Base-by-base conservation (phyloP, 2,329 filamentous ascomycete genomes). In the Neofusicoccum kwambonambiense region DNA sequence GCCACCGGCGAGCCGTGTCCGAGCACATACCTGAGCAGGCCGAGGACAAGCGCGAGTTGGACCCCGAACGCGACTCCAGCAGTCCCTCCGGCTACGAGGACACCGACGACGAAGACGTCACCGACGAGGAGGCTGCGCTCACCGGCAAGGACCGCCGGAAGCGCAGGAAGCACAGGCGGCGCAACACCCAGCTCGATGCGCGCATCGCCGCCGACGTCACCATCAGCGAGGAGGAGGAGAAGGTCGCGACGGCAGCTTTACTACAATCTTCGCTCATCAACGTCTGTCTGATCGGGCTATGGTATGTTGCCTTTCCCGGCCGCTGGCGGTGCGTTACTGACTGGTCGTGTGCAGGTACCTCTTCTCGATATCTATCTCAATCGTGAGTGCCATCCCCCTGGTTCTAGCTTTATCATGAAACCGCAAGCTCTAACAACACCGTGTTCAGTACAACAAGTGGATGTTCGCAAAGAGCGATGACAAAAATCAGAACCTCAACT, bases 401-500 rank as follows among this genome's bases (percentile, higher is more conserved):
- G 39, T 27, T 47, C 65, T 22, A 54, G 41, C 52, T 44, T 15
- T 76, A 69, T 13, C 39, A 44, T 52, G 47, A 58, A 35, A 35
- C 47, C 34, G 39, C 57, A n/a, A 17, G 12, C 41, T 22, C 63
- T 60, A 45, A 60, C 56, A 58, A 58, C 37, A 44, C 41, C 41
- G 41, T 37, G 42, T 42, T 3, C 70, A 95, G 90, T 99, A 98
- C 83, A 99, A 99, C 85, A 98, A 97, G 81, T 98, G 95, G 95
- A 98, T 99, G 94, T 98, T 99, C 80, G 86, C 89, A 67, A 86
- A 90, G 58, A 75, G 76, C 66, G 74, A 75, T 62, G 68, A 75
- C 64, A 65, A 73, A 8, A 66, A 73, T 64, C 74, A 76, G 70
- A 87, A 90, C 69, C 86, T 96, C 70, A 90, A 97, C 78, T 99